Conservation (phyloP, 2,329 filamentous ascomycete species). For the Onygena corvina region DNA sequence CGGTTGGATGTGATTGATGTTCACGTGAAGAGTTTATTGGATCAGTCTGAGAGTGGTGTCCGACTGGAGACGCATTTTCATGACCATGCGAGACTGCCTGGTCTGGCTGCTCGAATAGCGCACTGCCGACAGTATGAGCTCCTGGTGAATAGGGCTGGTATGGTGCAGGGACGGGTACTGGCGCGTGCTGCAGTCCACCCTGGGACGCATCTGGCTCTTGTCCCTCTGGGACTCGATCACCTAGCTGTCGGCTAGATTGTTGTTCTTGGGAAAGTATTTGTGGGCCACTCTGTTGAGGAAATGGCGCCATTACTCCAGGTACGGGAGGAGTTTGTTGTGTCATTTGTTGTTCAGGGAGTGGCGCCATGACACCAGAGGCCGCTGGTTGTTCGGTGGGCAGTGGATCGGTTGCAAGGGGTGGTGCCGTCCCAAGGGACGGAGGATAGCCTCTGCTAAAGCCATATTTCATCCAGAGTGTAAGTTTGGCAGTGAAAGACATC, state of each 20-base stretch:
- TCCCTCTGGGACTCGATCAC: background rate
- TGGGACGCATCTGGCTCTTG: background rate
- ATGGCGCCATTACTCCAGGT: background rate
- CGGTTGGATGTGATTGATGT: background rate
- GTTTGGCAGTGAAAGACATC: slow-evolving; percentile 1
- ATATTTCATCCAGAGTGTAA: slow-evolving; percentile 3
- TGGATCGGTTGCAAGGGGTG: slow-evolving; percentile 2
- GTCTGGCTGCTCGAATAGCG: background rate
- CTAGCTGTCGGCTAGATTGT: background rate
- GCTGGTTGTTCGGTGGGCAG: background rate
- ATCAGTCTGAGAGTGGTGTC: background rate
- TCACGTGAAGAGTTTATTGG: background rate
- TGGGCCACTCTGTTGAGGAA: background rate
- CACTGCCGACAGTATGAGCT: background rate
- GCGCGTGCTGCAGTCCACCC: background rate
- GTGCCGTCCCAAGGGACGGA: background rate
- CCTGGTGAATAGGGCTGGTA: background rate
- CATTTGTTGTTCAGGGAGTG: background rate
- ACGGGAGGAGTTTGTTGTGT: background rate
- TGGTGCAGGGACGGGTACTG: background rate
- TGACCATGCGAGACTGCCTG: background rate
- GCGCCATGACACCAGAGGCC: too few species aligned
- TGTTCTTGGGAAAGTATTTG: background rate
- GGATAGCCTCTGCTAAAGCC: slow-evolving; percentile 4
- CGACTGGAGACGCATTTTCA: background rate